Evolutionary conservation across 2,329 filamentous ascomycete genomes (phyloP), one percentile per base, ranked within the genome.

Genomic region (Alternaria hordeiaustralica): DNA sequence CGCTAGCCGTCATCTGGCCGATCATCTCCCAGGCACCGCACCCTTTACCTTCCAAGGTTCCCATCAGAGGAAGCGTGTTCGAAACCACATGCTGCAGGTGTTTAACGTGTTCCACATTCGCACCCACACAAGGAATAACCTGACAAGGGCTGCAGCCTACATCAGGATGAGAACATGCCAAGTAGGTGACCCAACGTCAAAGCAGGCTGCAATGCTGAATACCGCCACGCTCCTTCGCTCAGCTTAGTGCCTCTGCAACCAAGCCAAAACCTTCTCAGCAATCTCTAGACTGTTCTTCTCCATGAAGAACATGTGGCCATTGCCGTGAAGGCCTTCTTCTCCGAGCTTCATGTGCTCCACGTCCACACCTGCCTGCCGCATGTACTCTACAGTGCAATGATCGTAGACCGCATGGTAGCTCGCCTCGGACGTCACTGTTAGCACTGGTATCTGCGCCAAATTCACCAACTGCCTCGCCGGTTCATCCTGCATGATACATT

Each of bases 261-360:
- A 62, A 6, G 2, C 30, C 47, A 59, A 21, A 2, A 54, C 30
- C 41, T 18, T 62, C 3, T 51, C 50, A 0, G 60, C 60, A n/a
- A 62, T 62, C 10, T 70, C 64, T 2, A 70, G 6, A 33, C 71
- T 78, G 15, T 79, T 78, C 65, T 67, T 73, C 62, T 78, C 75
- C 75, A 78, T 75, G 45, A 77, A 78, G 12, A 75, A 64, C 66
- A 79, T 71, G 28, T 78, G 75, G 10, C 70, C 75, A 51, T 79
- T 94, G 63, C 85, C 83, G 67, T 90, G 83, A 61, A 96, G 82
- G 63, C 95, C 93, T 43, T 84, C 83, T 73, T 89, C 79, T 25
- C 85, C 84, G 2, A 79, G 51, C 18, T 78, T 67, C 18, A 68
- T 33, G 61, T 66, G 71, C 33, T 74, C 66, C 1, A 75, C 70